Conservation (phyloP, 805 yeast species). For the Yamadazyma nakazawae region DNA sequence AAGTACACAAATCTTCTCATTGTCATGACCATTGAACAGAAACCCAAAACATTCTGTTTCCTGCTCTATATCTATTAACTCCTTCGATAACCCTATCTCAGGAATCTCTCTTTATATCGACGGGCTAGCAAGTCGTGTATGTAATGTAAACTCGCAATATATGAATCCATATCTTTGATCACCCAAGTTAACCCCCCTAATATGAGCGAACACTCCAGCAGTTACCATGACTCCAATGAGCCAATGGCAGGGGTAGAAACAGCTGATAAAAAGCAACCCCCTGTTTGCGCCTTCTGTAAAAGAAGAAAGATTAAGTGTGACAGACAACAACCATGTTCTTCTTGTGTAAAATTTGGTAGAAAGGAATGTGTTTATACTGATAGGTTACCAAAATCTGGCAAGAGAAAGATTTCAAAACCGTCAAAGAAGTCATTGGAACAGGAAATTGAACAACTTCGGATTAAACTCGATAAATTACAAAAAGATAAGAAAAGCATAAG, state of each 20-base stretch:
- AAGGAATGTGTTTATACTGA: slow-evolving; percentile 13
- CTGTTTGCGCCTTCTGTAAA: slow-evolving; percentile 32
- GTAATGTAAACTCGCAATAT: neutral
- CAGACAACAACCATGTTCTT: slow-evolving; percentile 34
- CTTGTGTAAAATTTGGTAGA: slow-evolving; percentile 23
- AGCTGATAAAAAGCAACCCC: neutral
- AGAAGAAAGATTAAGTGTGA: slow-evolving; percentile 43
- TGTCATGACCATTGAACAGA: too few relatives aligned
- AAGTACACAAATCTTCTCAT: too few relatives aligned
- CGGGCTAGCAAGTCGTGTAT: too few relatives aligned
- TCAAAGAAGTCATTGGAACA: slow-evolving; percentile 8
- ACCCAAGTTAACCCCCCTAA: neutral
- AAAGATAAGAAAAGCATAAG: neutral
- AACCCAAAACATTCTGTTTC: too few relatives aligned
- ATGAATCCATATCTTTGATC: neutral
- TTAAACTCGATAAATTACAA: slow-evolving; percentile 8
- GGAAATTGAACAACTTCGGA: slow-evolving; percentile 12
- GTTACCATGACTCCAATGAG: neutral
- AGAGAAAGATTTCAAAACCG: slow-evolving; percentile 3
- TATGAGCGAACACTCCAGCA: neutral
- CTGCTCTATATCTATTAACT: too few relatives aligned
- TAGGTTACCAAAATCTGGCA: slow-evolving; percentile 2
- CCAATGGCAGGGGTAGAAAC: neutral
- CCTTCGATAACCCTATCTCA: too few relatives aligned
- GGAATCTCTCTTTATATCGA: too few relatives aligned